Evolutionary conservation across 306 rosid species (phyloP).

Genomic region (Rubus parviflorus): DNA sequence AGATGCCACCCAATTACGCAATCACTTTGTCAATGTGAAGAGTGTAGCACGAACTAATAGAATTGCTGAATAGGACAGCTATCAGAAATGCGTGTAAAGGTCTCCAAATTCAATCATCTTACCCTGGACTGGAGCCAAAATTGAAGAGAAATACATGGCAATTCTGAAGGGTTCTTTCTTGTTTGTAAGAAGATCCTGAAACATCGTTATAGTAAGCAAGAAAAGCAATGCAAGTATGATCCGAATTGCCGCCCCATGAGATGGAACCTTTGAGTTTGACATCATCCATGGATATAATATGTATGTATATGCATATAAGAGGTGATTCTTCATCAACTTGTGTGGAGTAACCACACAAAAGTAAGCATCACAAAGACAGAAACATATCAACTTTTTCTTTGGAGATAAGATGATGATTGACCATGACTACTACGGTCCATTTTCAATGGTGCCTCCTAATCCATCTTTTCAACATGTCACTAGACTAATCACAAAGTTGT

Average conservation of each 20-base stretch:
- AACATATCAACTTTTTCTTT: constrained; percentile 30
- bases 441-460: constrained; percentile 25
- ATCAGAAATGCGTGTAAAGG: not conserved
- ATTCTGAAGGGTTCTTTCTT: not conserved
- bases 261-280: constrained; percentile 5
- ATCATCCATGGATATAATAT: not conserved
- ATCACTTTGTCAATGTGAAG: not conserved
- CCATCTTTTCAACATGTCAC: constrained; percentile 30
- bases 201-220: constrained; percentile 12
- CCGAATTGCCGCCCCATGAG: constrained; percentile 19
- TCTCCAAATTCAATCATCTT: not conserved
- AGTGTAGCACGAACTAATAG: not conserved
- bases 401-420: constrained; percentile 37
- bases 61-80: constrained; percentile 9
- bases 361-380: constrained; percentile 20
- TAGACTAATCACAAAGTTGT: constrained; percentile 27
- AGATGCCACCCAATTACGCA: not conserved
- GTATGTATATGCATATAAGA: constrained; percentile 13
- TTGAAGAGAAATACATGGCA: not conserved
- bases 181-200: constrained; percentile 14
- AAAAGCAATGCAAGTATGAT: constrained; percentile 15
- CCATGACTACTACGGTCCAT: constrained; percentile 25
- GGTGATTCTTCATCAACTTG: constrained; percentile 38
- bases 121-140: not conserved
- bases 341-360: constrained; percentile 29